Percentiles rank a stretch among this genome's conserved stretches.
Conservation (phyloP, 1,284 basidiomycete genomes). For the Agroathelia rolfsii region DNA sequence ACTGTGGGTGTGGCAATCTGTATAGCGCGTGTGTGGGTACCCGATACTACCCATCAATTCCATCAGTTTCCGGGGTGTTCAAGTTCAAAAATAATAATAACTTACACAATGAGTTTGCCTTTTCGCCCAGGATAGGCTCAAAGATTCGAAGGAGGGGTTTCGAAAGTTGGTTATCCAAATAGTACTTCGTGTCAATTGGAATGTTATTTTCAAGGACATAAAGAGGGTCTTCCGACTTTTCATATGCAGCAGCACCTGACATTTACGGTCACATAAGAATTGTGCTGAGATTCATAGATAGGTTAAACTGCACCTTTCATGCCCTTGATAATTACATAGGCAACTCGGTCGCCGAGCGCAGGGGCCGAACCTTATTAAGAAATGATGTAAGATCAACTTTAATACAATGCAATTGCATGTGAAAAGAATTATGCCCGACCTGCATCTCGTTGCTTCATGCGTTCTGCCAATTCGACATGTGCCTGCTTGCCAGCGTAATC, state of each 20-base stretch:
- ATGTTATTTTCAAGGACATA: constrained; percentile 95
- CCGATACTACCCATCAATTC: constrained; percentile 54
- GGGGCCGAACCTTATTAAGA: constrained; percentile 76
- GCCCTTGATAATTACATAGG: constrained; percentile 94
- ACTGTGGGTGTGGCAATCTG: constrained; percentile 90
- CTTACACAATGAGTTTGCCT: constrained; percentile 74
- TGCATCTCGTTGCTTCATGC: constrained; percentile 92
- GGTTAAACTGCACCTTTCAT: constrained; percentile 62
- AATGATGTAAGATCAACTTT: constrained; percentile 3
- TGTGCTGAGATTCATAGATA: background rate
- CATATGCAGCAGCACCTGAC: constrained; percentile 89
- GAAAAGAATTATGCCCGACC: constrained; percentile 32
- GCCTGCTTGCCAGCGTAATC: constrained; percentile 90
- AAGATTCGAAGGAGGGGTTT: constrained; percentile 95
- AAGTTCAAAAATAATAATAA: constrained; percentile 11
- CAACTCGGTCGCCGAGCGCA: constrained; percentile 88
- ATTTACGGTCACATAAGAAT: constrained; percentile 1
- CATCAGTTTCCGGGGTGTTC: constrained; percentile 5
- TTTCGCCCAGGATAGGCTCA: constrained; percentile 92
- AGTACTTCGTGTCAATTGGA: constrained; percentile 94
- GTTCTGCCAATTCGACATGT: constrained; percentile 86
- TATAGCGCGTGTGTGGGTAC: constrained; percentile 88
- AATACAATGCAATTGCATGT: background rate
- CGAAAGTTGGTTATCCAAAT: constrained; percentile 91
- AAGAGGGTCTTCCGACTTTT: constrained; percentile 93